Conservation (phyloP, 352 stramenopile species). For the Globisporangium sylvaticum region DNA sequence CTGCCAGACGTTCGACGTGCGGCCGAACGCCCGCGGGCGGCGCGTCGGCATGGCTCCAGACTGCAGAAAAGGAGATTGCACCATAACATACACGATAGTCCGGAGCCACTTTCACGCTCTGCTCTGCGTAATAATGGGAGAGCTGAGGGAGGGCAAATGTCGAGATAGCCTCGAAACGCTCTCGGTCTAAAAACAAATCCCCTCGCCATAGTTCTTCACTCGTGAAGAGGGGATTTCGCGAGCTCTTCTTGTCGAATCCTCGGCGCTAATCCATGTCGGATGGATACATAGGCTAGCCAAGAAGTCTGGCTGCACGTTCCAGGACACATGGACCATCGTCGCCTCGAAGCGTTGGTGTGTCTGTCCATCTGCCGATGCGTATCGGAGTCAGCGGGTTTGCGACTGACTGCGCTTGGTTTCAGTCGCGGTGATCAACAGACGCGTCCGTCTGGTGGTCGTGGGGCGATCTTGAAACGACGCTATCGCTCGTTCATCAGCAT, state of each 20-base stretch:
- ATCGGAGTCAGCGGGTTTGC: too few species aligned
- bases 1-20: constrained; percentile 71
- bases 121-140: neutral
- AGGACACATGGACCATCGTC: neutral
- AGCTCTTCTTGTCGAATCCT: neutral
- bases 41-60: constrained; percentile 1
- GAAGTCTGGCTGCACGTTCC: too few species aligned
- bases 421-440: neutral
- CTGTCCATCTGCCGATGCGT: too few species aligned
- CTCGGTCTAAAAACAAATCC: neutral
- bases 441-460: neutral
- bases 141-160: neutral
- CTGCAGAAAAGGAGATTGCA: neutral
- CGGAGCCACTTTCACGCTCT: neutral
- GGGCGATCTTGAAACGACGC: constrained; percentile 6
- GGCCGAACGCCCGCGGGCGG: constrained; percentile 48
- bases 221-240: neutral
- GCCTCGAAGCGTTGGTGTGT: neutral
- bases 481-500: neutral
- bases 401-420: neutral
- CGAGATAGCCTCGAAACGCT: neutral
- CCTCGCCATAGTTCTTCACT: neutral
- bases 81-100: neutral
- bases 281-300: neutral
- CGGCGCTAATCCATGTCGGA: neutral